Evolutionary conservation across 352 stramenopile species (phyloP).

Genomic region (Phytopythium montanum): DNA sequence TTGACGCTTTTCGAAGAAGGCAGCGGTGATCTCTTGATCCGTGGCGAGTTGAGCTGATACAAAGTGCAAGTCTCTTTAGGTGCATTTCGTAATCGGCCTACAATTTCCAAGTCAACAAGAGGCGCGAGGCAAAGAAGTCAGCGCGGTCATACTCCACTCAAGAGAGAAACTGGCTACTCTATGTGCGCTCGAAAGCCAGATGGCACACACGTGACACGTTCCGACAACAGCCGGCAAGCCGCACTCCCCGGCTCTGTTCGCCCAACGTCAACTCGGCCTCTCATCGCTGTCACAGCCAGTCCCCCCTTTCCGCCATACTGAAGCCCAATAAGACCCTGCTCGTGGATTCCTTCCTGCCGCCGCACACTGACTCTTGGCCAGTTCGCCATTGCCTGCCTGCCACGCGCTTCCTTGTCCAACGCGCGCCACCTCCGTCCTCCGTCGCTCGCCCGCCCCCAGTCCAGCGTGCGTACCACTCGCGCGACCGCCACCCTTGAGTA

Average conservation of each 20-base stretch:
- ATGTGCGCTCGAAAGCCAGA: not conserved
- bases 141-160: not conserved
- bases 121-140: not conserved
- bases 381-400: not conserved
- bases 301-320: not conserved
- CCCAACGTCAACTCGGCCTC: not conserved
- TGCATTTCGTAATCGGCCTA: not conserved
- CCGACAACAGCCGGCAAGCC: not conserved
- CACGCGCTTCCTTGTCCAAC: not conserved
- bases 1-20: too few relatives aligned
- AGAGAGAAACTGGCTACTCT: not conserved
- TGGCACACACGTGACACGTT: not conserved
- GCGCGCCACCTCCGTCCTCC: not conserved
- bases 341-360: too few relatives aligned
- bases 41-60: too few relatives aligned
- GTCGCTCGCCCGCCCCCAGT: not conserved
- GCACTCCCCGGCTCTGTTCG: not conserved
- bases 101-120: not conserved
- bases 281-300: not conserved
- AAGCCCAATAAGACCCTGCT: too few relatives aligned
- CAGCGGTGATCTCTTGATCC: too few relatives aligned
- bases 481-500: not conserved
- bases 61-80: not conserved
- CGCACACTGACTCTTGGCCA: not conserved
- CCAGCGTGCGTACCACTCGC: not conserved